These are phyloP conservation scores for Phytophthora brassicae DNA, from an alignment of 352 stramenopile species.

Conservation along the genomic window DNA sequence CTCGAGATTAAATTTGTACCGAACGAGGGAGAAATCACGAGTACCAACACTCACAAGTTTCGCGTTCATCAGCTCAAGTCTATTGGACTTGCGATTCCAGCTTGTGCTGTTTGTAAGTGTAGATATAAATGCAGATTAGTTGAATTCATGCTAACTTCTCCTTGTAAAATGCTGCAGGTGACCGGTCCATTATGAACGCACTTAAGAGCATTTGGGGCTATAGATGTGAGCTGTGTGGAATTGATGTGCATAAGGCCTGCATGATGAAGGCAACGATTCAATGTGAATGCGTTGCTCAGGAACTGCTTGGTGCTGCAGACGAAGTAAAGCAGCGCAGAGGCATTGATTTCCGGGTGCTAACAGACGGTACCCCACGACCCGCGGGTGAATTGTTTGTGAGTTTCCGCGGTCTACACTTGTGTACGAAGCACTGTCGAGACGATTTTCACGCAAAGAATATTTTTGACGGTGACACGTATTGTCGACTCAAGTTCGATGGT, in stretches of 20 bases:
- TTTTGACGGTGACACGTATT: constrained; percentile 88
- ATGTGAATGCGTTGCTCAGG: constrained; percentile 59
- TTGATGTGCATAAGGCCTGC: constrained; percentile 85
- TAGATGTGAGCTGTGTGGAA: constrained; percentile 74
- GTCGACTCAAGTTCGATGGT: constrained; percentile 65
- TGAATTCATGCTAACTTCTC: constrained; percentile 13
- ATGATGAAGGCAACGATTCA: constrained; percentile 88
- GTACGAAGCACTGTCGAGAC: constrained; percentile 79
- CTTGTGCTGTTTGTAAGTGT: constrained; percentile 73
- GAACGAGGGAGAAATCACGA: constrained; percentile 56
- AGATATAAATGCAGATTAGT: background rate
- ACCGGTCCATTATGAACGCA: constrained; percentile 85
- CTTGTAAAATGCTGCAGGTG: constrained; percentile 35
- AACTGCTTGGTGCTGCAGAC: constrained; percentile 23
- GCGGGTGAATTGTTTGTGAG: constrained; percentile 72
- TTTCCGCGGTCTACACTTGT: constrained; percentile 81
- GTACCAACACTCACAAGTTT: constrained; percentile 81
- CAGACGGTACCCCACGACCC: constrained; percentile 36
- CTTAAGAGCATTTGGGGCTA: constrained; percentile 82
- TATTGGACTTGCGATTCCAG: constrained; percentile 76
- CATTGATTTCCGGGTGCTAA: constrained; percentile 50
- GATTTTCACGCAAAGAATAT: constrained; percentile 86
- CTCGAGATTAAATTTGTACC: constrained; percentile 81
- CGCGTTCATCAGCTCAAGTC: constrained; percentile 87
- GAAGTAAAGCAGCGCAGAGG: constrained; percentile 35